These are phyloP conservation scores for Viola odorata DNA, from an alignment of 345 rosid species.

Conservation along the genomic window DNA sequence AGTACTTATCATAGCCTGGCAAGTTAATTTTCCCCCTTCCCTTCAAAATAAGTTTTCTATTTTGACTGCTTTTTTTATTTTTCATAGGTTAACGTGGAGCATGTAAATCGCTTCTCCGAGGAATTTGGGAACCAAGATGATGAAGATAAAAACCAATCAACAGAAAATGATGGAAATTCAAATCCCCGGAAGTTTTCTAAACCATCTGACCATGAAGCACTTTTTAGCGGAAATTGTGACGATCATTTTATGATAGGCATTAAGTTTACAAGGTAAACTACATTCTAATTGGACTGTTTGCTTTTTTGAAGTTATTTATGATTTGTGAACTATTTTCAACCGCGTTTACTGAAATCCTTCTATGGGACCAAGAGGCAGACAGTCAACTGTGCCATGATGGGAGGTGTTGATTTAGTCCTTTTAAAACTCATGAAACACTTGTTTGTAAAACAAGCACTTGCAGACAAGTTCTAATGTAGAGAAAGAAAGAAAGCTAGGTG, in stretches of 20 bases:
- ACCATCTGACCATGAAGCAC: conserved; percentile 76
- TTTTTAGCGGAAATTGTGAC: conserved; percentile 65
- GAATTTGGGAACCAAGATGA: conserved; percentile 71
- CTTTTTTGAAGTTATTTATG: no score
- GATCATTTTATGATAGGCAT: conserved; percentile 86
- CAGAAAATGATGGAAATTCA: conserved; percentile 25
- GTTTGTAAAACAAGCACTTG: no score
- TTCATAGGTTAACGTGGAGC: conserved; percentile 73
- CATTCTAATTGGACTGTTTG: no score
- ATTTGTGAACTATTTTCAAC: no score
- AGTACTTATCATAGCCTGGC: neutral
- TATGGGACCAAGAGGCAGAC: no score
- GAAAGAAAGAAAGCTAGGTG: no score
- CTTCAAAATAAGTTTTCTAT: neutral
- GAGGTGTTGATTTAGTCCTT: no score
- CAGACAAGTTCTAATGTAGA: no score
- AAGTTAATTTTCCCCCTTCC: neutral
- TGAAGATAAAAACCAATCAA: conserved; percentile 25
- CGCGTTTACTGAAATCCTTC: no score
- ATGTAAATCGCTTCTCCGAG: conserved; percentile 59
- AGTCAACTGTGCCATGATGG: no score
- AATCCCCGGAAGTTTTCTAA: conserved; percentile 51
- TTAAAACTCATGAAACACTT: no score
- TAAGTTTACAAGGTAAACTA: conserved; percentile 75
- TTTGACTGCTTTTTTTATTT: conserved; percentile 8